Conservation (phyloP, 805 yeast species). For the Myxozyma neotropica region DNA sequence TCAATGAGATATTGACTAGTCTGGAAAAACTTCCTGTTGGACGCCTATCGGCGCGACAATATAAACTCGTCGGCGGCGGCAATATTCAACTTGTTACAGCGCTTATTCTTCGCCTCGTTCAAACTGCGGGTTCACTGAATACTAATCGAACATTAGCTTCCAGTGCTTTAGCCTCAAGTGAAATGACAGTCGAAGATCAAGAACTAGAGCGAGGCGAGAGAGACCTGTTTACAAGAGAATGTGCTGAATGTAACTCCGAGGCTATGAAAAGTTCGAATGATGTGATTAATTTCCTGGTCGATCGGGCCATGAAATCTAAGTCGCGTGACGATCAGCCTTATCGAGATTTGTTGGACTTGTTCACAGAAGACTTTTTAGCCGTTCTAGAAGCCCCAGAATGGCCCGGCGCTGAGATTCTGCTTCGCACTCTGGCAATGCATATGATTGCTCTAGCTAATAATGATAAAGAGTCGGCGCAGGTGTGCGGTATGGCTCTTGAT, state of each 20-base stretch:
- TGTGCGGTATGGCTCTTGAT: constrained; percentile 60
- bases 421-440: constrained; percentile 38
- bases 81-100: constrained; percentile 54
- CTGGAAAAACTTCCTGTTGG: constrained; percentile 54
- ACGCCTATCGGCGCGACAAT: constrained; percentile 50
- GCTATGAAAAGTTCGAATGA: constrained; percentile 31
- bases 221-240: constrained; percentile 9
- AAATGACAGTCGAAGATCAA: constrained; percentile 16
- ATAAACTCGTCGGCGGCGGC: constrained; percentile 49
- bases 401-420: constrained; percentile 58
- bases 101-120: constrained; percentile 51
- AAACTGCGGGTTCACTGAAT: constrained; percentile 42
- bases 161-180: background rate
- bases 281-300: constrained; percentile 35
- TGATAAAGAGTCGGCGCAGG: constrained; percentile 45
- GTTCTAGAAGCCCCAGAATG: constrained; percentile 61
- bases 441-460: constrained; percentile 38
- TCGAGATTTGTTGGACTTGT: constrained; percentile 49
- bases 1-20: constrained; percentile 60
- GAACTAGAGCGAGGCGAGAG: constrained; percentile 15
- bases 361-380: constrained; percentile 58
- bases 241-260: constrained; percentile 22
- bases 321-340: constrained; percentile 33
- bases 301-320: constrained; percentile 33
- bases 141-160: background rate